Evolutionary conservation across 768 basidiomycete species (phyloP).

Genomic region (Boletus rubescentipes): DNA sequence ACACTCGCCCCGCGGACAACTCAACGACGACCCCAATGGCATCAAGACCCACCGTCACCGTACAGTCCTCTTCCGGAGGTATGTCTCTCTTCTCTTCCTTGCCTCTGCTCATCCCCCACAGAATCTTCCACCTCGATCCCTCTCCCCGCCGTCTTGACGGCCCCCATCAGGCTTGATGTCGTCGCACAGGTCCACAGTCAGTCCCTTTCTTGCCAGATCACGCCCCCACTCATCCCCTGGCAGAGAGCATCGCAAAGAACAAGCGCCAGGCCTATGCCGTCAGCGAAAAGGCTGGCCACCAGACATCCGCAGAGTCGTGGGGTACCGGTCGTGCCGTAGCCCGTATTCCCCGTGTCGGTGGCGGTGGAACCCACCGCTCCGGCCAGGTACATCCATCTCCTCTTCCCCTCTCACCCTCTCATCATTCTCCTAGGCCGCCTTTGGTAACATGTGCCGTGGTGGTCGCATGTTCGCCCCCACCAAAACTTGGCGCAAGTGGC

Average conservation of each 20-base stretch:
- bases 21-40: slow-evolving; percentile 59
- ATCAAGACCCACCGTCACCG: slow-evolving; percentile 88
- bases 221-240: not conserved
- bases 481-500: slow-evolving; percentile 99
- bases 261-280: slow-evolving; percentile 96
- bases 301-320: slow-evolving; percentile 99
- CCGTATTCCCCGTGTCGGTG: slow-evolving; percentile 99
- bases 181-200: slow-evolving; percentile 98
- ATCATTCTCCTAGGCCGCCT: slow-evolving; percentile 69
- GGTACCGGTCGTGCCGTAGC: slow-evolving; percentile 99
- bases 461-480: slow-evolving; percentile 99
- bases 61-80: slow-evolving; percentile 79
- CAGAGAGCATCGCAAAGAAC: slow-evolving; percentile 98
- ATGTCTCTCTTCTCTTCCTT: slow-evolving; percentile 20
- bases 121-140: slow-evolving; percentile 88
- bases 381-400: slow-evolving; percentile 63
- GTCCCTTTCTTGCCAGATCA: slow-evolving; percentile 39
- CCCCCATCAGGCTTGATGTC: slow-evolving; percentile 98
- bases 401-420: not conserved
- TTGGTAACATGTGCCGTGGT: slow-evolving; percentile 99
- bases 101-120: slow-evolving; percentile 24
- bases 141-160: slow-evolving; percentile 94
- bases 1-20: slow-evolving; percentile 35
- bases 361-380: slow-evolving; percentile 97
- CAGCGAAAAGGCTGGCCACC: slow-evolving; percentile 97